phyloP scores from a whole-genome alignment of 1,284 basidiomycete species.

The Heterobasidion annosum region DNA sequence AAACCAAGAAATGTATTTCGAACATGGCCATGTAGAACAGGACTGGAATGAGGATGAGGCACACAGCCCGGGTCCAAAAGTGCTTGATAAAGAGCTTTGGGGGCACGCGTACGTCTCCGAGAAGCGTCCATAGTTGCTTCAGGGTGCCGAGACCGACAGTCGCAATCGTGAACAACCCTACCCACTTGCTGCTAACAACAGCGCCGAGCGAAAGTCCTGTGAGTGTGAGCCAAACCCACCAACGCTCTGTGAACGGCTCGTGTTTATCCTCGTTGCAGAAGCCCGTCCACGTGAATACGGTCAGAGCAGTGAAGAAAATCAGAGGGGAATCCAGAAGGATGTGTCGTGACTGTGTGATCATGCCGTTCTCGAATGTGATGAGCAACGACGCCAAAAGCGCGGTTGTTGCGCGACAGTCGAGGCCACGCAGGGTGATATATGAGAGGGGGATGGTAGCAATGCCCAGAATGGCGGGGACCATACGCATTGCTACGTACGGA shows the following conservation, averaged over 20 bases:
- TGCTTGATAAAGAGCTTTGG: slow-evolving; percentile 74
- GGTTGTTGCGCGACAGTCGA: slow-evolving; percentile 86
- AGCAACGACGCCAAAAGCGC: slow-evolving; percentile 86
- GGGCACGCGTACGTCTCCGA: slow-evolving; percentile 82
- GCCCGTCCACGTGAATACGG: slow-evolving; percentile 79
- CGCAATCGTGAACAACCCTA: slow-evolving; percentile 97
- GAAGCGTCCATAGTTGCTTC: slow-evolving; percentile 82
- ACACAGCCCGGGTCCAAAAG: slow-evolving; percentile 83
- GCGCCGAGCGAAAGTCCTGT: slow-evolving; percentile 88
- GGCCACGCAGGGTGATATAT: slow-evolving; percentile 89
- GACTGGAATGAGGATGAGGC: slow-evolving; percentile 80
- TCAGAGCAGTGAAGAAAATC: slow-evolving; percentile 94
- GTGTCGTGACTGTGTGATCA: slow-evolving; percentile 91
- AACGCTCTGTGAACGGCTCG: slow-evolving; percentile 71
- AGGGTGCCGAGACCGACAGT: slow-evolving; percentile 85
- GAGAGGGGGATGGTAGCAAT: slow-evolving; percentile 84
- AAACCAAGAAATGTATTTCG: slow-evolving; percentile 86
- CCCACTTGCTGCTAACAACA: slow-evolving; percentile 95
- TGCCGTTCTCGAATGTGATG: slow-evolving; percentile 93
- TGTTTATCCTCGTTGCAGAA: slow-evolving; percentile 89
- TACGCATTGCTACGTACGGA: slow-evolving; percentile 95
- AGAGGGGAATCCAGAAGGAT: slow-evolving; percentile 97
- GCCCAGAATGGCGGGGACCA: slow-evolving; percentile 86
- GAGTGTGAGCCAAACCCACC: slow-evolving; percentile 93
- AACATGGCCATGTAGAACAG: slow-evolving; percentile 96